Percentiles rank a stretch among this genome's conserved stretches.
phyloP scores from a whole-genome alignment of 768 basidiomycete species.

The Leucocoprinus birnbaumii region DNA sequence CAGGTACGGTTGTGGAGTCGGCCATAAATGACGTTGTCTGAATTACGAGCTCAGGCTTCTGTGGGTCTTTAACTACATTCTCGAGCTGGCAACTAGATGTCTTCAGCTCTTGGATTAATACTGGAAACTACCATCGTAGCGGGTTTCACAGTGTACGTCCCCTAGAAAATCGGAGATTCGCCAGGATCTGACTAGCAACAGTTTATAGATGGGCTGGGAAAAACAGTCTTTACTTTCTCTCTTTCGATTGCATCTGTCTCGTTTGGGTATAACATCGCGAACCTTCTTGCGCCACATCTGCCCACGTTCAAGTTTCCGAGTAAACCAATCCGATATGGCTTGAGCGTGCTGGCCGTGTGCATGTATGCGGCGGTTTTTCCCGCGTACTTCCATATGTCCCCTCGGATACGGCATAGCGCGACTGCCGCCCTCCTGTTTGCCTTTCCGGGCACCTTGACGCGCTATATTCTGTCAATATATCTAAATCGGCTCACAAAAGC shows the following conservation, averaged over 20 bases:
- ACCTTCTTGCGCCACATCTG: constrained; percentile 35
- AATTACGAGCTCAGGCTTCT: constrained; percentile 59
- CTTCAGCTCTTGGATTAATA: constrained; percentile 83
- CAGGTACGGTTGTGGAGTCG: constrained; percentile 45
- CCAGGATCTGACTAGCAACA: constrained; percentile 25
- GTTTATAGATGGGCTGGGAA: constrained; percentile 86
- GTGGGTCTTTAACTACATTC: constrained; percentile 95
- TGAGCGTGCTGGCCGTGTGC: constrained; percentile 56
- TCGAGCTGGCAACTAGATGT: constrained; percentile 92
- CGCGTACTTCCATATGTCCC: constrained; percentile 73
- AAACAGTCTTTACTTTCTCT: constrained; percentile 75
- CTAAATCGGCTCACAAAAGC: constrained; percentile 64
- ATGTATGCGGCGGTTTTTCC: constrained; percentile 75
- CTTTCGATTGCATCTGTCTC: constrained; percentile 74
- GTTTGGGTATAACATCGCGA: constrained; percentile 68
- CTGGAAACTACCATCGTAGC: constrained; percentile 46
- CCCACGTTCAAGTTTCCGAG: constrained; percentile 32
- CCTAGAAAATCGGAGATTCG: background rate
- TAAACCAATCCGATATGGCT: constrained; percentile 41
- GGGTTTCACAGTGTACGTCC: constrained; percentile 70
- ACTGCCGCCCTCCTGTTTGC: constrained; percentile 88
- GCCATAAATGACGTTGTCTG: background rate
- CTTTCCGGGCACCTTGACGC: constrained; percentile 83
- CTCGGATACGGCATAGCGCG: constrained; percentile 68
- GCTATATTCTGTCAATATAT: constrained; percentile 71